Conservation (phyloP, 2,329 filamentous ascomycete species). For the Fusarium chaquense region DNA sequence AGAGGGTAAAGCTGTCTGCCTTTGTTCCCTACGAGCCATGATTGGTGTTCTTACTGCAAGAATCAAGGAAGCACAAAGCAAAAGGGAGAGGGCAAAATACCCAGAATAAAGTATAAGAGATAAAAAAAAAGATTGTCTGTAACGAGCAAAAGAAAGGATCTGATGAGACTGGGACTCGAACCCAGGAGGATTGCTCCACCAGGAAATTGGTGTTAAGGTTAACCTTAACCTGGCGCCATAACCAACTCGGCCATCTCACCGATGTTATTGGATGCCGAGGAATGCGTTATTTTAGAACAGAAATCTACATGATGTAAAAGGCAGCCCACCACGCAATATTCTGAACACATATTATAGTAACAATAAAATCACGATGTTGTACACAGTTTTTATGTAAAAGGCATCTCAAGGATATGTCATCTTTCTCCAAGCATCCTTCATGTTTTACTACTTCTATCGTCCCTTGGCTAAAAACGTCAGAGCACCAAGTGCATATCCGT, state of each 20-base stretch:
- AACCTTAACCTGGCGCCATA: constrained; percentile 54
- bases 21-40: too few species aligned
- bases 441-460: neutral
- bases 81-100: too few species aligned
- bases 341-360: too few species aligned
- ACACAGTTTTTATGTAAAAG: too few species aligned
- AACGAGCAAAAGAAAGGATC: constrained; percentile 3
- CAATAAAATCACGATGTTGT: too few species aligned
- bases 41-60: too few species aligned
- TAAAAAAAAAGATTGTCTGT: neutral
- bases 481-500: constrained; percentile 10
- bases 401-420: too few species aligned
- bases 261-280: neutral
- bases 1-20: too few species aligned
- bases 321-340: rapidly evolving
- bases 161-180: constrained; percentile 54
- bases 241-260: constrained; percentile 54
- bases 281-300: rapidly evolving
- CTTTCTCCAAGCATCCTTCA: neutral
- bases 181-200: constrained; percentile 54
- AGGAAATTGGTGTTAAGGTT: constrained; percentile 49
- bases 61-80: too few species aligned
- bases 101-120: too few species aligned
- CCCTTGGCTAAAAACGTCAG: constrained; percentile 3
- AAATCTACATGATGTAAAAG: rapidly evolving